Conservation (phyloP, 2,329 filamentous ascomycete genomes). For the Xylariales sp. region DNA sequence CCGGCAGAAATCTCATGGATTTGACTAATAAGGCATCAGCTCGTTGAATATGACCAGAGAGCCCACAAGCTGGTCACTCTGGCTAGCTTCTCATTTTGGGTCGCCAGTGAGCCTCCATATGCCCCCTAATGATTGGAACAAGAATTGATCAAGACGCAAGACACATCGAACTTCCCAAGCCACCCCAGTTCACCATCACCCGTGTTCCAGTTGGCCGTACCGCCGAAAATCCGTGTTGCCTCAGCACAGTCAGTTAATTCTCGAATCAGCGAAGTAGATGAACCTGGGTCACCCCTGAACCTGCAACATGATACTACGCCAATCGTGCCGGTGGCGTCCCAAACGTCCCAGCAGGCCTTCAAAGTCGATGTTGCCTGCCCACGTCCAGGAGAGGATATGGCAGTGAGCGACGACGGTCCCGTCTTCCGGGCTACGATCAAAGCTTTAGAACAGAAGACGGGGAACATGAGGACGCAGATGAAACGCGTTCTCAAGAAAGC, state of each 20-base stretch:
- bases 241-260: slow-evolving; percentile 85
- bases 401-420: slow-evolving; percentile 84
- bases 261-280: slow-evolving; percentile 68
- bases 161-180: slow-evolving; percentile 38
- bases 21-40: slow-evolving; percentile 45
- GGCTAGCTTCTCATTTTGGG: slow-evolving; percentile 92
- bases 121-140: too few relatives aligned
- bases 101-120: slow-evolving; percentile 63
- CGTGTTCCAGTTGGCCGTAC: slow-evolving; percentile 66
- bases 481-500: slow-evolving; percentile 93
- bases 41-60: slow-evolving; percentile 94
- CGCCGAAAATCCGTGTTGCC: slow-evolving; percentile 74
- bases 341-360: slow-evolving; percentile 45
- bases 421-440: slow-evolving; percentile 97
- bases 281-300: slow-evolving; percentile 50
- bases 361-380: slow-evolving; percentile 87
- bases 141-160: too few relatives aligned
- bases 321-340: slow-evolving; percentile 14
- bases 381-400: slow-evolving; percentile 79
- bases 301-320: slow-evolving; percentile 31
- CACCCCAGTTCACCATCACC: slow-evolving; percentile 65
- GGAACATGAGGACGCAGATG: slow-evolving; percentile 88
- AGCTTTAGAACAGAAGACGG: slow-evolving; percentile 91
- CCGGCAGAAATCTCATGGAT: slow-evolving; percentile 5
- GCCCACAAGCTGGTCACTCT: slow-evolving; percentile 85